Conservation (phyloP, 139 green algal species). For the Trebouxia sp. region DNA sequence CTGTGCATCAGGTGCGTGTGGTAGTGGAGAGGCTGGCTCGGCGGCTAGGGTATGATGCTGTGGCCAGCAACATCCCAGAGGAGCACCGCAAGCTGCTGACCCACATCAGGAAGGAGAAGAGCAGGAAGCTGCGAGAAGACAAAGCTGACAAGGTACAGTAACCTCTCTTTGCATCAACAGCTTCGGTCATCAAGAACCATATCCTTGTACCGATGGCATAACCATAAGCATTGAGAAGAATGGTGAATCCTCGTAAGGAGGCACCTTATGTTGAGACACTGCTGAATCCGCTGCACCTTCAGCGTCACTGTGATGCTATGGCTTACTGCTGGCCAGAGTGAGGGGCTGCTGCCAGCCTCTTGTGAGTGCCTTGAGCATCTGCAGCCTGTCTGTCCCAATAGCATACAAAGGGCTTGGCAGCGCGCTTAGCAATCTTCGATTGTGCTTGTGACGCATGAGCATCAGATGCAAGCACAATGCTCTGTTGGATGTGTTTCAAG, state of each 20-base stretch:
- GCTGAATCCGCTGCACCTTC: too few relatives aligned
- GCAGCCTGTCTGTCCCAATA: too few relatives aligned
- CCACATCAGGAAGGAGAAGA: conserved; percentile 86
- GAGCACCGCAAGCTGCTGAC: conserved; percentile 76
- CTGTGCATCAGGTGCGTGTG: conserved; percentile 60
- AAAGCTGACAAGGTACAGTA: conserved; percentile 19
- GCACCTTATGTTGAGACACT: too few relatives aligned
- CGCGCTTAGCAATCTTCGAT: neutral
- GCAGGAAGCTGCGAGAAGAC: conserved; percentile 49
- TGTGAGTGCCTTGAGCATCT: too few relatives aligned
- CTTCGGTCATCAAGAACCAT: neutral
- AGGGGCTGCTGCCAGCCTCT: too few relatives aligned
- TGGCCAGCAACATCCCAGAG: conserved; percentile 76
- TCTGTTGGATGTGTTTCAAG: too few relatives aligned
- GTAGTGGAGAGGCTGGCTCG: conserved; percentile 90
- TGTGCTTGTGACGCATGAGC: neutral
- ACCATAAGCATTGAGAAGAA: too few relatives aligned
- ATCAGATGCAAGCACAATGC: too few relatives aligned
- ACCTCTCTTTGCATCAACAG: neutral
- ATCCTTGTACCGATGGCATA: neutral
- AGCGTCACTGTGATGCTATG: too few relatives aligned
- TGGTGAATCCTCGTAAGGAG: too few relatives aligned
- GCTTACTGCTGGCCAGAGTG: too few relatives aligned
- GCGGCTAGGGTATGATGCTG: conserved; percentile 82
- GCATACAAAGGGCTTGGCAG: too few relatives aligned